Conservation (phyloP, 2,329 filamentous ascomycete genomes). For the Raffaelea arxii region DNA sequence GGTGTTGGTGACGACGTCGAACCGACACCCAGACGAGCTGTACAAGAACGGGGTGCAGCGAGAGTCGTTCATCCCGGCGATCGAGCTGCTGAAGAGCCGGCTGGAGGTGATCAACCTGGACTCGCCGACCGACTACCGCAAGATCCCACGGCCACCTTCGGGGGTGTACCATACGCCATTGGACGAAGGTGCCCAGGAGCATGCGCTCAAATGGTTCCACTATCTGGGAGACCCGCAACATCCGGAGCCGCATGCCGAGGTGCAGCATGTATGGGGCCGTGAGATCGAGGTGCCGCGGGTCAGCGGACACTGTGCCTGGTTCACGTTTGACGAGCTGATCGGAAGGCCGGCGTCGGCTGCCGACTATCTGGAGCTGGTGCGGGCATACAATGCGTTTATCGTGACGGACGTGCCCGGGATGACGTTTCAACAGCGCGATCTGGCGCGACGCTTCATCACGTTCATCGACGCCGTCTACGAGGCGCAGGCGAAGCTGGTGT, state of each 20-base stretch:
- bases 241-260: constrained; percentile 63
- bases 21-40: constrained; percentile 89
- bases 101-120: constrained; percentile 90
- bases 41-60: constrained; percentile 98
- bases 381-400: constrained; percentile 85
- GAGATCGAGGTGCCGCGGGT: constrained; percentile 81
- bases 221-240: constrained; percentile 81
- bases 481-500: constrained; percentile 80
- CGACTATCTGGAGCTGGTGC: constrained; percentile 87
- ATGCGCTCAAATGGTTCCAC: constrained; percentile 91
- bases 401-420: constrained; percentile 88
- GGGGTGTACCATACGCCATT: constrained; percentile 91
- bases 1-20: constrained; percentile 90
- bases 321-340: constrained; percentile 88
- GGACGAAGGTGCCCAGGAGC: constrained; percentile 63
- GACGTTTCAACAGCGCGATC: constrained; percentile 75
- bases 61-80: constrained; percentile 90
- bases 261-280: constrained; percentile 84
- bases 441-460: constrained; percentile 89
- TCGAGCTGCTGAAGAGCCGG: constrained; percentile 76
- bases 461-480: constrained; percentile 98
- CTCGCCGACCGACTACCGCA: constrained; percentile 92
- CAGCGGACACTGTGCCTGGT: constrained; percentile 79
- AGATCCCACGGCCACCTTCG: constrained; percentile 84
- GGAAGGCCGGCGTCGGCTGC: constrained; percentile 81